phyloP scores from a whole-genome alignment of 2,329 filamentous ascomycete genomes.

The Hymenoscyphus repandus region DNA sequence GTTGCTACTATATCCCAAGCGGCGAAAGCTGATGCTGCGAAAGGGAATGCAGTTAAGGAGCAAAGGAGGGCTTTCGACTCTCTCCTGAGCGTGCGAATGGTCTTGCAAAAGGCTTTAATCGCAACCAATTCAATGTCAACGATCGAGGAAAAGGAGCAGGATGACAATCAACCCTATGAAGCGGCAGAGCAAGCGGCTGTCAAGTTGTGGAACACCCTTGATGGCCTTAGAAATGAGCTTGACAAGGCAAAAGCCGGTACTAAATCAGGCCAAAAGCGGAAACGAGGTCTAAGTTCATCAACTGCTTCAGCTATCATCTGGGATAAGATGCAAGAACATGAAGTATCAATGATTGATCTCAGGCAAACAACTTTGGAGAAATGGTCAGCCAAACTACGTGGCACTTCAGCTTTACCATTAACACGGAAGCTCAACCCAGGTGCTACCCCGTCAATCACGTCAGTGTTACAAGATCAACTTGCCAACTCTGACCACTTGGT shows the following conservation, averaged over 20 bases:
- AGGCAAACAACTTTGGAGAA: slow-evolving; percentile 76
- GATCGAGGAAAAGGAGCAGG: slow-evolving; percentile 38
- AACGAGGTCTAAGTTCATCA: slow-evolving; percentile 46
- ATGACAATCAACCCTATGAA: slow-evolving; percentile 48
- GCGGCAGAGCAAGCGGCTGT: slow-evolving; percentile 83
- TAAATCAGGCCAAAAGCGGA: slow-evolving; percentile 55
- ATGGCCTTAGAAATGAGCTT: slow-evolving; percentile 60
- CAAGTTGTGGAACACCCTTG: slow-evolving; percentile 77
- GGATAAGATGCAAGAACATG: slow-evolving; percentile 62
- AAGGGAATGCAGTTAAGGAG: slow-evolving; percentile 78
- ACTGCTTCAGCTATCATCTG: slow-evolving; percentile 64
- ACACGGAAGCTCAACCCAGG: slow-evolving; percentile 51
- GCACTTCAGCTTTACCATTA: slow-evolving; percentile 50
- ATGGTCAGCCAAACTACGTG: slow-evolving; percentile 79
- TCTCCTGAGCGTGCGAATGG: slow-evolving; percentile 83
- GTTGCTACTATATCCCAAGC: slow-evolving; percentile 56
- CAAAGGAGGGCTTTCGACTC: slow-evolving; percentile 85
- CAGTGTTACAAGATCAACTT: slow-evolving; percentile 64
- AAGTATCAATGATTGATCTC: slow-evolving; percentile 52
- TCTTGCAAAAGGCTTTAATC: slow-evolving; percentile 84
- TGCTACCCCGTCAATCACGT: slow-evolving; percentile 56
- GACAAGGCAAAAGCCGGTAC: slow-evolving; percentile 40
- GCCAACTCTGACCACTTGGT: slow-evolving; percentile 60
- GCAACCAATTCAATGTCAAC: slow-evolving; percentile 68
- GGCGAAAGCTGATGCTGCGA: slow-evolving; percentile 71